A percentile compares a stretch with the other conserved stretches of the same genome.
Conservation (phyloP, 2,329 filamentous ascomycete genomes). For the Penicillium brevicompactum region DNA sequence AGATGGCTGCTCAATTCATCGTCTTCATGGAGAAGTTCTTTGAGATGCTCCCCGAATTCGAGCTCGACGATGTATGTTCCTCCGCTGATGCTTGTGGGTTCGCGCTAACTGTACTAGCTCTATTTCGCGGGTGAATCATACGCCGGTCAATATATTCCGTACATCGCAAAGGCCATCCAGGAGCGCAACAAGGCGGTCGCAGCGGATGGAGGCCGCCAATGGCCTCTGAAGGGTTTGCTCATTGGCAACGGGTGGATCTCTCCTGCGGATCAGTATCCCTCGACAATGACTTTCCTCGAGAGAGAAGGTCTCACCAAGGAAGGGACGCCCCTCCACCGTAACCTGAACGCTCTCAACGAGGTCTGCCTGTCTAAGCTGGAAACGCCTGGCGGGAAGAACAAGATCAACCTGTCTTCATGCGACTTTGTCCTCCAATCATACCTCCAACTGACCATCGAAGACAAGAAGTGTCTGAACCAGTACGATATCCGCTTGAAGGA, state of each 20-base stretch:
- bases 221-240: slow-evolving; percentile 81
- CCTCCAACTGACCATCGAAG: slow-evolving; percentile 64
- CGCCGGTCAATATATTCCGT: slow-evolving; percentile 94
- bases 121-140: slow-evolving; percentile 97
- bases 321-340: slow-evolving; percentile 61
- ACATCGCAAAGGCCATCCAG: slow-evolving; percentile 89
- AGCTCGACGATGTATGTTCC: slow-evolving; percentile 79
- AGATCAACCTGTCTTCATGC: slow-evolving; percentile 71
- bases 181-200: slow-evolving; percentile 73
- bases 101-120: slow-evolving; percentile 57
- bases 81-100: neutral
- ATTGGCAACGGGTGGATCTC: slow-evolving; percentile 99
- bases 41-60: slow-evolving; percentile 84
- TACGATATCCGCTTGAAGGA: slow-evolving; percentile 92
- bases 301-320: slow-evolving; percentile 71
- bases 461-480: slow-evolving; percentile 81
- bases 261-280: slow-evolving; percentile 82
- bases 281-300: slow-evolving; percentile 82
- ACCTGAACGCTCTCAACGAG: slow-evolving; percentile 69
- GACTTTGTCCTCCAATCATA: slow-evolving; percentile 76
- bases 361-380: slow-evolving; percentile 67
- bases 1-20: slow-evolving; percentile 89
- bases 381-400: slow-evolving; percentile 58
- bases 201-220: slow-evolving; percentile 50
- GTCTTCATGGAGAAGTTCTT: slow-evolving; percentile 92